These are phyloP conservation scores for Amanita rubescens DNA, from an alignment of 768 basidiomycete species.

Conservation along the genomic window DNA sequence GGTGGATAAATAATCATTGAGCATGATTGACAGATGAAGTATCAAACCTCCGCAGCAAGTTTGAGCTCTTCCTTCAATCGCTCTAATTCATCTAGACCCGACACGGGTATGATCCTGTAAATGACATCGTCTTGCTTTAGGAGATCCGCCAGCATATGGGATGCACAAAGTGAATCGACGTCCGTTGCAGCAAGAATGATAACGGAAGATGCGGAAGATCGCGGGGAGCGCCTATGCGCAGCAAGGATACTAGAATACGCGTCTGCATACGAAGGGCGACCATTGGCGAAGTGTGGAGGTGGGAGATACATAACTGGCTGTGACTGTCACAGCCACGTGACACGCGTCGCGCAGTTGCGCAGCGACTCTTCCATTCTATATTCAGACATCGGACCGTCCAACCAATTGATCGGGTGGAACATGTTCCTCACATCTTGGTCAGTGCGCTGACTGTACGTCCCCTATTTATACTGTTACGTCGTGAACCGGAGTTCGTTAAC, in stretches of 20 bases:
- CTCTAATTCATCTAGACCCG: constrained; percentile 75
- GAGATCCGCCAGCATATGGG: constrained; percentile 81
- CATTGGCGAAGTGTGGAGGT: constrained; percentile 60
- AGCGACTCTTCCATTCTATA: too few relatives aligned
- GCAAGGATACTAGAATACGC: constrained; percentile 70
- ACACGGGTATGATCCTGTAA: constrained; percentile 84
- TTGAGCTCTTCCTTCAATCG: constrained; percentile 56
- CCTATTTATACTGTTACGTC: neutral
- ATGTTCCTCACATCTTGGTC: neutral
- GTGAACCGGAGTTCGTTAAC: neutral
- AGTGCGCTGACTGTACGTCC: neutral
- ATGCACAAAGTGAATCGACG: constrained; percentile 88
- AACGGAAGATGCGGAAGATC: constrained; percentile 76
- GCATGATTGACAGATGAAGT: neutral
- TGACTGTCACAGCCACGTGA: constrained; percentile 3
- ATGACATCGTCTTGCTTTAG: constrained; percentile 93
- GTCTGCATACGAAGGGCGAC: constrained; percentile 59
- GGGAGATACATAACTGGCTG: constrained; percentile 50
- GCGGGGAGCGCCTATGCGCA: constrained; percentile 62
- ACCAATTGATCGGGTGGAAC: constrained; percentile 1
- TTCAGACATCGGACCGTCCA: neutral
- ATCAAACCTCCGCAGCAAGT: constrained; percentile 56
- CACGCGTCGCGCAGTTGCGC: neutral
- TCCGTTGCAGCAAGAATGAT: constrained; percentile 84
- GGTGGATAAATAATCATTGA: constrained; percentile 1